A percentile compares a stretch with the other conserved stretches of the same genome.
These are phyloP conservation scores for Effrenium voratum DNA, from an alignment of 73 alveolate genomes.

Conservation along the genomic window DNA sequence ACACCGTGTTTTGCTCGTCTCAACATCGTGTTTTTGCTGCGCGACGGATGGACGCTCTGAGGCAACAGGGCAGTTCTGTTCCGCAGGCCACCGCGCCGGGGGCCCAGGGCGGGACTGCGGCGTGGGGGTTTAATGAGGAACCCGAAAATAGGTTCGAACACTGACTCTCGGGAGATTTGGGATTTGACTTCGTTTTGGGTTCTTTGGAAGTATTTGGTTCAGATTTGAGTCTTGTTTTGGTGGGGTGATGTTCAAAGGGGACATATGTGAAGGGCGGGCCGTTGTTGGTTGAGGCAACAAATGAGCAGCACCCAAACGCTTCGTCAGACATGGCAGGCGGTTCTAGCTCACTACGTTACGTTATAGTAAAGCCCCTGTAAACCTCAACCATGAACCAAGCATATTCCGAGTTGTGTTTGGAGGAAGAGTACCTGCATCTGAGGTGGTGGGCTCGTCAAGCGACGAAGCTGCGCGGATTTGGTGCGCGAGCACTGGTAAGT, in stretches of 20 bases:
- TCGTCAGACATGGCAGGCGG: too few species aligned
- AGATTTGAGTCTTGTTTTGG: neutral
- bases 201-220: neutral
- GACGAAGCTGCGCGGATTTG: constrained; percentile 91
- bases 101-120: neutral
- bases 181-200: neutral
- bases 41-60: neutral
- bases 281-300: too few species aligned
- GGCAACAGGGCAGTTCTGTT: constrained; percentile 85
- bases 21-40: neutral
- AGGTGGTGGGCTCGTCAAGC: constrained; percentile 93
- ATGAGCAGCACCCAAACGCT: too few species aligned
- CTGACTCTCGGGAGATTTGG: neutral
- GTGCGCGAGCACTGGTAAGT: constrained; percentile 90
- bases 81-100: constrained; percentile 51
- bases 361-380: too few species aligned
- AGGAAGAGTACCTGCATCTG: neutral
- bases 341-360: too few species aligned
- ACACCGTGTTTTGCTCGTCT: neutral
- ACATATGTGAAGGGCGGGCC: too few species aligned
- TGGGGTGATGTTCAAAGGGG: neutral
- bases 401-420: too few species aligned
- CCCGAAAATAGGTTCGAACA: neutral
- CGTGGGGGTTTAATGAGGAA: neutral
- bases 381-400: too few species aligned